These are phyloP conservation scores for Syncephalastrum monosporum DNA, from an alignment of 371 early-diverging fungal species.

Conservation along the genomic window DNA sequence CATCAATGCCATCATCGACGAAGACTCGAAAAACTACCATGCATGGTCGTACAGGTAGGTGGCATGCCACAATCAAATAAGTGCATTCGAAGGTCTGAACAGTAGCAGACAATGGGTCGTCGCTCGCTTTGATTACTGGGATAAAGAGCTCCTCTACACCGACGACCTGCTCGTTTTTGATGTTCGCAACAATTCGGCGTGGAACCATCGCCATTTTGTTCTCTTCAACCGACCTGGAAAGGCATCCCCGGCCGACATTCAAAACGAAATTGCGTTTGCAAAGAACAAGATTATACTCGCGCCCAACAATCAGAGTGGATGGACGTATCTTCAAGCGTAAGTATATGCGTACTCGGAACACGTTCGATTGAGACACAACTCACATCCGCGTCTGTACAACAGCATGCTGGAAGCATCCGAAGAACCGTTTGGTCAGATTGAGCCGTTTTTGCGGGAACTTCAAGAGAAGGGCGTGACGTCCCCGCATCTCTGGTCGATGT, in stretches of 20 bases:
- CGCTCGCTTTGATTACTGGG: slow-evolving; percentile 73
- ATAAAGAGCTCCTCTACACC: slow-evolving; percentile 71
- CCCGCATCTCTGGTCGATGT: slow-evolving; percentile 60
- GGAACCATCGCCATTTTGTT: slow-evolving; percentile 93
- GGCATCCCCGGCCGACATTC: slow-evolving; percentile 38
- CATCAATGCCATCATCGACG: slow-evolving; percentile 64
- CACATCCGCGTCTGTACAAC: not conserved
- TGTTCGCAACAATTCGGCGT: slow-evolving; percentile 95
- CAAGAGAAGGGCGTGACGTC: slow-evolving; percentile 38
- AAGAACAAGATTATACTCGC: slow-evolving; percentile 70
- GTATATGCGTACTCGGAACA: not conserved
- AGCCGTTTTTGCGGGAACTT: slow-evolving; percentile 50
- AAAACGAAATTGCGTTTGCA: slow-evolving; percentile 70
- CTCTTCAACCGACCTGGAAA: slow-evolving; percentile 50
- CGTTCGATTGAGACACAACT: not conserved
- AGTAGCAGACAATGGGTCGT: slow-evolving; percentile 87
- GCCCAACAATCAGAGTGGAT: slow-evolving; percentile 89
- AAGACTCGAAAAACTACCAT: slow-evolving; percentile 97
- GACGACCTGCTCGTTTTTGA: slow-evolving; percentile 75
- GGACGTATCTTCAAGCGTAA: slow-evolving; percentile 82
- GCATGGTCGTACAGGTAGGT: slow-evolving; percentile 87
- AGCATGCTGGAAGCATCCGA: slow-evolving; percentile 50
- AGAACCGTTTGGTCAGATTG: slow-evolving; percentile 34
- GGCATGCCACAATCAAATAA: no score
- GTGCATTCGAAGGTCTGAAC: no score